Conservation (phyloP, 805 yeast genomes). For the Zygotorulaspora sp. region DNA sequence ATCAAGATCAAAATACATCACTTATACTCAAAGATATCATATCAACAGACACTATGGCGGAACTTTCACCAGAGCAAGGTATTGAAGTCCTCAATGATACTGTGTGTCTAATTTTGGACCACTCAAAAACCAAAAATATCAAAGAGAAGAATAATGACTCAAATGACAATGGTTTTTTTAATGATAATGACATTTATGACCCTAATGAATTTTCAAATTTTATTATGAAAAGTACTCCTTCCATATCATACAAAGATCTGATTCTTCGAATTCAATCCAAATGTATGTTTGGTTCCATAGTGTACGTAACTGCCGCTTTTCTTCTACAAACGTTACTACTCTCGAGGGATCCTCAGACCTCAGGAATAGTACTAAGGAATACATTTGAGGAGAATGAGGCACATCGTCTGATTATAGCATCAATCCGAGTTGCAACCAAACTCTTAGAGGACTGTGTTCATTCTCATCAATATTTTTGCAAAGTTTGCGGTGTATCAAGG, state of each 20-base stretch:
- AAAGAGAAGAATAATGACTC: not conserved
- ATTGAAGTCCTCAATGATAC: conserved; percentile 19
- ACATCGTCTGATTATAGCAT: conserved; percentile 43
- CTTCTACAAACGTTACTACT: conserved; percentile 24
- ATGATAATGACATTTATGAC: not conserved
- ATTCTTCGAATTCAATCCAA: conserved; percentile 30
- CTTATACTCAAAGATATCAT: not conserved
- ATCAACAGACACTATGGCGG: conserved; percentile 1
- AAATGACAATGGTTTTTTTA: not conserved
- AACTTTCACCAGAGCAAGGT: conserved; percentile 11
- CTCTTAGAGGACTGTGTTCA: conserved; percentile 45
- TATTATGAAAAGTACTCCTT: conserved; percentile 31
- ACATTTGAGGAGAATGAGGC: conserved; percentile 37
- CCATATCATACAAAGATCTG: conserved; percentile 24
- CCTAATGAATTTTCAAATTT: conserved; percentile 16
- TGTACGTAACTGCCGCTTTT: conserved; percentile 27
- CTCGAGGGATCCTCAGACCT: conserved; percentile 10
- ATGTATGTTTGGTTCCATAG: conserved; percentile 27
- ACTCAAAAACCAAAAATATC: conserved; percentile 10
- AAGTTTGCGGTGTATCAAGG: conserved; percentile 44
- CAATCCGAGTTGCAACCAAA: conserved; percentile 44
- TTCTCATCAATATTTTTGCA: conserved; percentile 44
- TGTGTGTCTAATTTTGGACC: conserved; percentile 11
- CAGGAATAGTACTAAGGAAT: conserved; percentile 17
- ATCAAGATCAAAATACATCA: not conserved